Evolutionary conservation across 164 flowering plant species (phyloP), one percentile per base, ranked within the genome.

Genomic region (Umbilicus rupestris): DNA sequence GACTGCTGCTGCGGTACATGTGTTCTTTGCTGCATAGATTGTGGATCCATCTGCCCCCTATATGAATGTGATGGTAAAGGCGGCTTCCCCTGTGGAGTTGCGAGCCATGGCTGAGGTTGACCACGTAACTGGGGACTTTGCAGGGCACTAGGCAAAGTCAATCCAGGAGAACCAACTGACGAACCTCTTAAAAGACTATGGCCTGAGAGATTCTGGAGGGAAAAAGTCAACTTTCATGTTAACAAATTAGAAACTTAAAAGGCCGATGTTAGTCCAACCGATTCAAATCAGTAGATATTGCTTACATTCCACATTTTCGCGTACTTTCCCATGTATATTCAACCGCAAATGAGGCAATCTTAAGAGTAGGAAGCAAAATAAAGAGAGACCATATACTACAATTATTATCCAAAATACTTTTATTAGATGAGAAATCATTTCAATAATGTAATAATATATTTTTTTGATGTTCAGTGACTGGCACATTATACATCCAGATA

Each of bases 81-180:
- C 11, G 60, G 60, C 60, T 28, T 55, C 17, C 60, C 60, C 28
- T 55, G 60, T 11, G 31, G 20, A 7, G 55, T 5, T 3, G 19
- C 33, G 19, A 55, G 60, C 60, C 60, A 55, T 55, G 60, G 60
- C 33, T 55, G 60, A 55, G 60, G 33, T 55, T 55, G 60, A 26
- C 60, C 60, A 14, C 60, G 60, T 12, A 28, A 16, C 60, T 55
- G 60, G 33, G 60, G 60, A 28, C 33, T 55, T 55, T 55, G 60
- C 15, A 30, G 2, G 6, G 33, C 60, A 55, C 60, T 55, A 5
- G 60, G 60, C 19, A 33, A 55, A 29, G 19, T 55, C 33, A 55
- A 55, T 28, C 60, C 60, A 26, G 60, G 60, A n/a, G 60, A 55
- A 29, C 60, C 60, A 55, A 55, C 60, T 12, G 60, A 55, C 7